Conservation (phyloP, 768 basidiomycete species). For the Naganishia randhawae region DNA sequence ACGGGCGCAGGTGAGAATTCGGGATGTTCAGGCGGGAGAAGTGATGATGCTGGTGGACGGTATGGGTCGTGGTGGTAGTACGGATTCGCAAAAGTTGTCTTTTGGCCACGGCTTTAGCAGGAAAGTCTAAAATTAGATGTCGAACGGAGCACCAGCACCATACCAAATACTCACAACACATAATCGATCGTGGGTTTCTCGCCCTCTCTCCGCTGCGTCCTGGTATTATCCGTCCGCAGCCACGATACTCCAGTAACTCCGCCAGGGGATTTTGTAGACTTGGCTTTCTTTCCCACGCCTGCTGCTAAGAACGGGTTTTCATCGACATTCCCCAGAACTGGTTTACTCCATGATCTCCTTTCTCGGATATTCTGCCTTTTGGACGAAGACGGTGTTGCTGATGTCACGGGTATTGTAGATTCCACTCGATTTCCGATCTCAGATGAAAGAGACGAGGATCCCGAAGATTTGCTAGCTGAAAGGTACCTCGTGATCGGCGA, state of each 20-base stretch:
- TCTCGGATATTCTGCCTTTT: neutral
- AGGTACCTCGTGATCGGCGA: slow-evolving; percentile 11
- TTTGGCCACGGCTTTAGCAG: slow-evolving; percentile 14
- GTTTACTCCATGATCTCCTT: slow-evolving; percentile 20
- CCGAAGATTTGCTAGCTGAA: slow-evolving; percentile 4
- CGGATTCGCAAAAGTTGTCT: slow-evolving; percentile 29
- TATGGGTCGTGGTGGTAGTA: slow-evolving; percentile 20
- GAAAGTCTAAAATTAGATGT: neutral
- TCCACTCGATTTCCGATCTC: neutral
- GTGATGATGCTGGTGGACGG: slow-evolving; percentile 12
- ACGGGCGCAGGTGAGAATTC: slow-evolving; percentile 26
- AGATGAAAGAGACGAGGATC: neutral
- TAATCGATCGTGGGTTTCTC: slow-evolving; percentile 25
- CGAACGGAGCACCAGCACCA: too few species aligned
- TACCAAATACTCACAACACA: slow-evolving; percentile 8
- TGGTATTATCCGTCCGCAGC: slow-evolving; percentile 16
- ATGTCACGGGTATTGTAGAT: neutral
- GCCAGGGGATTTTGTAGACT: neutral
- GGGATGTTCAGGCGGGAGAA: slow-evolving; percentile 24
- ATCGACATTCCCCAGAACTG: slow-evolving; percentile 12
- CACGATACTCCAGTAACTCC: neutral
- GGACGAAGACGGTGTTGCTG: too few species aligned
- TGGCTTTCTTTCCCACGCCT: neutral
- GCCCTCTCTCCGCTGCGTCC: neutral
- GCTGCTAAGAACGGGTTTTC: slow-evolving; percentile 25